These are phyloP conservation scores for Boletus rex-veris DNA, from an alignment of 768 basidiomycete genomes.

Conservation along the genomic window DNA sequence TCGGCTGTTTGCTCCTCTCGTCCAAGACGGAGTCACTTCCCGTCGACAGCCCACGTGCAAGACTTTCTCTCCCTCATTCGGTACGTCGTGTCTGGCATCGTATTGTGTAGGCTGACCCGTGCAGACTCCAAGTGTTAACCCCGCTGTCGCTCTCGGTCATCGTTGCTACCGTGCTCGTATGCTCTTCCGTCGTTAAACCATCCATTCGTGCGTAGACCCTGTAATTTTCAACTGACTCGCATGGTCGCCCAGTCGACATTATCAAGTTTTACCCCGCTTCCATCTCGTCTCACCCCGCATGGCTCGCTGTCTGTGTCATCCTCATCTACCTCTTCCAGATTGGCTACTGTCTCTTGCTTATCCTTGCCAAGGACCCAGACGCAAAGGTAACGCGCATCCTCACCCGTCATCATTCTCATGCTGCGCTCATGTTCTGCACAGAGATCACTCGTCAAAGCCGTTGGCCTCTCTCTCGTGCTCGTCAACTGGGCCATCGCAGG, in stretches of 20 bases:
- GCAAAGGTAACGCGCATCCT: constrained; percentile 59
- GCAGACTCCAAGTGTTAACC: constrained; percentile 79
- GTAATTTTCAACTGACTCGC: not conserved
- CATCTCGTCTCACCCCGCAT: constrained; percentile 59
- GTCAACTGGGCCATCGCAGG: constrained; percentile 82
- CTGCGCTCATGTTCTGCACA: constrained; percentile 22
- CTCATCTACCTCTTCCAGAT: constrained; percentile 65
- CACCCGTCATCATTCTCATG: not conserved
- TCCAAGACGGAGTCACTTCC: constrained; percentile 48
- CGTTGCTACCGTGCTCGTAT: constrained; percentile 68
- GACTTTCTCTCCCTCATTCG: constrained; percentile 67
- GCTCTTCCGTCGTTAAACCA: constrained; percentile 63
- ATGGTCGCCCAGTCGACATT: constrained; percentile 40
- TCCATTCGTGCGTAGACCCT: constrained; percentile 43
- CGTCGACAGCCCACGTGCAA: constrained; percentile 57
- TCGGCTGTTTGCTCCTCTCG: not conserved
- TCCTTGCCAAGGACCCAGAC: constrained; percentile 66
- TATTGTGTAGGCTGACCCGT: not conserved
- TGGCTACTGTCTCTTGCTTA: constrained; percentile 79
- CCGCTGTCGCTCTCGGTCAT: constrained; percentile 82
- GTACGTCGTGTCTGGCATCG: constrained; percentile 23
- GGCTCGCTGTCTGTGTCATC: constrained; percentile 59
- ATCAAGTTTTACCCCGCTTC: constrained; percentile 57
- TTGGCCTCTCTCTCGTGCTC: constrained; percentile 73
- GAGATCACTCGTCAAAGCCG: constrained; percentile 69